These are phyloP conservation scores for Onygenales sp. DNA, from an alignment of 2,329 filamentous ascomycete species.

Conservation along the genomic window DNA sequence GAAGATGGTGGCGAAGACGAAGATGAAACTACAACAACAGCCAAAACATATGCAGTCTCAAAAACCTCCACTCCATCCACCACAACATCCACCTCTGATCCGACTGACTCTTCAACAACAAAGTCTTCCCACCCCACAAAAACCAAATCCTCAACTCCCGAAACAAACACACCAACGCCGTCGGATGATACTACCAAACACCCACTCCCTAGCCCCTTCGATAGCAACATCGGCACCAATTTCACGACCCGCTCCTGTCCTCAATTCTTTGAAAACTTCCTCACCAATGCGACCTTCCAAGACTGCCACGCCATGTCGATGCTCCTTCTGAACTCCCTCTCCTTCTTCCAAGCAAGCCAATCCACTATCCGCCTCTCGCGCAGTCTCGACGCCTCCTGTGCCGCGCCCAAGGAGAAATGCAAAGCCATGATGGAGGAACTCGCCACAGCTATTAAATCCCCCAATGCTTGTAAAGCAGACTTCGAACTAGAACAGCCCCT, in stretches of 20 bases:
- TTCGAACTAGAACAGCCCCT: conserved; percentile 56
- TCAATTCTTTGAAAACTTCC: conserved; percentile 55
- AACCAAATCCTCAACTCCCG: conserved; percentile 1
- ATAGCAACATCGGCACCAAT: conserved; percentile 53
- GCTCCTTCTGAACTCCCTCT: conserved; percentile 71
- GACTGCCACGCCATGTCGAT: conserved; percentile 76
- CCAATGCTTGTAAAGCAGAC: conserved; percentile 62
- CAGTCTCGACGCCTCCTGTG: conserved; percentile 70
- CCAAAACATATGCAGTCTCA: neutral
- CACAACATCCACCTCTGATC: neutral
- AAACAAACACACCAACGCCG: conserved; percentile 7
- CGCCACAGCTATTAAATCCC: conserved; percentile 53
- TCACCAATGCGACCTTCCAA: conserved; percentile 57
- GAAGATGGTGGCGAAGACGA: neutral
- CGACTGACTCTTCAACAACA: conserved; percentile 8
- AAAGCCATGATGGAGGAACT: conserved; percentile 53
- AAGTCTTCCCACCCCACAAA: conserved; percentile 8
- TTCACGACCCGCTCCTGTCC: conserved; percentile 45
- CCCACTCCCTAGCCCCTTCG: conserved; percentile 55
- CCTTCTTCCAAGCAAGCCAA: conserved; percentile 72
- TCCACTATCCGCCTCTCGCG: conserved; percentile 63
- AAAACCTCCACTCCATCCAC: neutral
- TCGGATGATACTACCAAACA: conserved; percentile 6
- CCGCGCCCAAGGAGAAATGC: conserved; percentile 57
- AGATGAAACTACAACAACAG: neutral